phyloP scores from a whole-genome alignment of 1,284 basidiomycete genomes.

The Peniophora sp. region DNA sequence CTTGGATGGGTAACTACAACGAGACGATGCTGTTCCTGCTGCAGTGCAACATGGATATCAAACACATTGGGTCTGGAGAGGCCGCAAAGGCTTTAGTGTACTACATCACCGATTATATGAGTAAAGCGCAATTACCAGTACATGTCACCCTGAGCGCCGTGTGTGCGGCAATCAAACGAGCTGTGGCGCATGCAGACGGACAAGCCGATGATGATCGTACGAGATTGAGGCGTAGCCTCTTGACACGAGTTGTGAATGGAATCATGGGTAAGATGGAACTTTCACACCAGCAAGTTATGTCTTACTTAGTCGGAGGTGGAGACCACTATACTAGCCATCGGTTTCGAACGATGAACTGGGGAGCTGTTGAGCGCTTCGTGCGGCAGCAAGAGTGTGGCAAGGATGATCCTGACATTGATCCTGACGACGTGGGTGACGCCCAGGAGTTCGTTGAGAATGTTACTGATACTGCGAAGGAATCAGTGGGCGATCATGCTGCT shows the following conservation, averaged over 20 bases:
- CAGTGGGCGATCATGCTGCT: too few species aligned
- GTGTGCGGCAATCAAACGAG: constrained; percentile 12
- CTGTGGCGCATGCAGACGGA: too few species aligned
- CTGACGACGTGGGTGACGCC: background rate
- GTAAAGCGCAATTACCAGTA: constrained; percentile 14
- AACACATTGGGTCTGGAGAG: constrained; percentile 21
- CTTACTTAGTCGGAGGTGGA: constrained; percentile 5
- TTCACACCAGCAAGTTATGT: constrained; percentile 5
- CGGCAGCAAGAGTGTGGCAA: background rate
- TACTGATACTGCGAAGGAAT: too few species aligned
- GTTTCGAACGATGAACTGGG: constrained; percentile 3
- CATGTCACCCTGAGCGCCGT: constrained; percentile 15
- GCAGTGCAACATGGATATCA: constrained; percentile 23
- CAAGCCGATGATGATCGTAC: constrained; percentile 5
- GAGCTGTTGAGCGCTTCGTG: constrained; percentile 1
- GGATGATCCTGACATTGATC: background rate
- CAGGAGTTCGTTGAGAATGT: background rate
- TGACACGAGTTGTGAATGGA: constrained; percentile 1
- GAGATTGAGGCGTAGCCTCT: background rate
- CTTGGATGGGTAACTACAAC: constrained; percentile 9
- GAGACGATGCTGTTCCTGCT: constrained; percentile 9
- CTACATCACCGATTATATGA: constrained; percentile 23
- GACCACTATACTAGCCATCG: constrained; percentile 6
- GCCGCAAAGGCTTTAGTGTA: constrained; percentile 20
- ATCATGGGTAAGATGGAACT: constrained; percentile 2